These are phyloP conservation scores for Diaporthe humulicola DNA, from an alignment of 2,329 filamentous ascomycete species.

Conservation along the genomic window DNA sequence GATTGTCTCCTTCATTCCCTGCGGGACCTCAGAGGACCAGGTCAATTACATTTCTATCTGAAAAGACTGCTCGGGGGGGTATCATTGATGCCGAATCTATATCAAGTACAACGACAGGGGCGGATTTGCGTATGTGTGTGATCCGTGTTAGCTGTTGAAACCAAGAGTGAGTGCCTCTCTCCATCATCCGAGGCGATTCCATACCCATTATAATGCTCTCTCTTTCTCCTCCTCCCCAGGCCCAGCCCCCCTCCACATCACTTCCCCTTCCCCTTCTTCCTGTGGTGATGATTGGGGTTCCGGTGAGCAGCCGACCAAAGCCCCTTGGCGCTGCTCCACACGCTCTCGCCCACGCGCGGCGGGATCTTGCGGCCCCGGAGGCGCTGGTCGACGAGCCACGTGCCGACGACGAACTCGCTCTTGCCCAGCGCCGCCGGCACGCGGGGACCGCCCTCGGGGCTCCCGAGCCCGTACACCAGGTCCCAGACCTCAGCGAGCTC, in stretches of 20 bases:
- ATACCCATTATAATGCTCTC: neutral
- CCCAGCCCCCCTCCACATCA: neutral
- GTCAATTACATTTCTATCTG: constrained; percentile 11
- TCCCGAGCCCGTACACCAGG: constrained; percentile 71
- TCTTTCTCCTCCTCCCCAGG: neutral
- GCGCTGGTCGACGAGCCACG: constrained; percentile 86
- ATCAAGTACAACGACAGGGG: neutral
- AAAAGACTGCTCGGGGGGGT: constrained; percentile 30
- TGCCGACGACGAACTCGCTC: constrained; percentile 84
- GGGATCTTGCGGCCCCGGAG: constrained; percentile 85
- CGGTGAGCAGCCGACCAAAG: constrained; percentile 55
- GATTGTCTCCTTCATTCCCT: neutral
- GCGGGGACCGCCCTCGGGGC: constrained; percentile 51
- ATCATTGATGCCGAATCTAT: constrained; percentile 26
- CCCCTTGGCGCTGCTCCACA: constrained; percentile 78
- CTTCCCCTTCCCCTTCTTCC: constrained; percentile 44
- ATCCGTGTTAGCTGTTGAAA: neutral
- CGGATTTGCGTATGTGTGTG: neutral
- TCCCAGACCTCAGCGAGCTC: constrained; percentile 84
- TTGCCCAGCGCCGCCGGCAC: constrained; percentile 62
- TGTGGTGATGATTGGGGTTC: constrained; percentile 1
- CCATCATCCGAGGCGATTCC: neutral
- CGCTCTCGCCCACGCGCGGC: constrained; percentile 76
- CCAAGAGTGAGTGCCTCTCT: neutral
- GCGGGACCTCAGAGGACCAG: neutral